Conservation (phyloP, 2,329 filamentous ascomycete species). For the Talaromyces marneffei region DNA sequence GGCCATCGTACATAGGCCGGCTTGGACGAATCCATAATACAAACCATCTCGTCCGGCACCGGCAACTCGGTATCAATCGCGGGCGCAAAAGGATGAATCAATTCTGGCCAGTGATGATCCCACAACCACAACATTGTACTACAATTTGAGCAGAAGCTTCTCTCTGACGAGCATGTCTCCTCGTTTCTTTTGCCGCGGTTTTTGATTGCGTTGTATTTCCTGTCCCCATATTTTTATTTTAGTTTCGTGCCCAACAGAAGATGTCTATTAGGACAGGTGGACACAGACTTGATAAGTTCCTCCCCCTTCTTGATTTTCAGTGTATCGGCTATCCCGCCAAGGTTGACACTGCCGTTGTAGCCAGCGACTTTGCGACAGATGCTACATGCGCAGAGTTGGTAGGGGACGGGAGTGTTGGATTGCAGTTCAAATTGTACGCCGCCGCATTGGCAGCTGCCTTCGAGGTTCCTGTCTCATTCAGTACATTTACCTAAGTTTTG, state of each 20-base stretch:
- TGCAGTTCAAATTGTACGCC: constrained; percentile 42
- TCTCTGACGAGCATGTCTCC: constrained; percentile 37
- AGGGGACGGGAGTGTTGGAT: constrained; percentile 44
- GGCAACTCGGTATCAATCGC: constrained; percentile 46
- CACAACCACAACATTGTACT: constrained; percentile 45
- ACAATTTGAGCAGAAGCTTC: constrained; percentile 45
- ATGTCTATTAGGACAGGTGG: neutral
- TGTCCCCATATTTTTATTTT: constrained; percentile 15
- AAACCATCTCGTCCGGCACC: constrained; percentile 44
- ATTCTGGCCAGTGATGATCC: constrained; percentile 43
- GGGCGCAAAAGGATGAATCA: constrained; percentile 47
- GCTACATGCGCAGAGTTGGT: constrained; percentile 46
- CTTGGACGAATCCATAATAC: constrained; percentile 41
- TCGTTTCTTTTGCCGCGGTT: constrained; percentile 38
- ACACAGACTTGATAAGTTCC: constrained; percentile 40
- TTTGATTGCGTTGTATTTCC: constrained; percentile 43
- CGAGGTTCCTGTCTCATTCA: constrained; percentile 34
- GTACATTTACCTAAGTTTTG: neutral
- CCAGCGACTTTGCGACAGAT: constrained; percentile 47
- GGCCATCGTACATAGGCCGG: constrained; percentile 45
- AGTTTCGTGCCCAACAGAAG: neutral
- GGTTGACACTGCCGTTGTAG: constrained; percentile 42
- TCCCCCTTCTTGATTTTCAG: constrained; percentile 39
- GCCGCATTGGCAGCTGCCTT: constrained; percentile 48
- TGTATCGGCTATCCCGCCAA: constrained; percentile 41